Evolutionary conservation across 257 asterid species (phyloP).

Genomic region (Cynanchum wilfordii): DNA sequence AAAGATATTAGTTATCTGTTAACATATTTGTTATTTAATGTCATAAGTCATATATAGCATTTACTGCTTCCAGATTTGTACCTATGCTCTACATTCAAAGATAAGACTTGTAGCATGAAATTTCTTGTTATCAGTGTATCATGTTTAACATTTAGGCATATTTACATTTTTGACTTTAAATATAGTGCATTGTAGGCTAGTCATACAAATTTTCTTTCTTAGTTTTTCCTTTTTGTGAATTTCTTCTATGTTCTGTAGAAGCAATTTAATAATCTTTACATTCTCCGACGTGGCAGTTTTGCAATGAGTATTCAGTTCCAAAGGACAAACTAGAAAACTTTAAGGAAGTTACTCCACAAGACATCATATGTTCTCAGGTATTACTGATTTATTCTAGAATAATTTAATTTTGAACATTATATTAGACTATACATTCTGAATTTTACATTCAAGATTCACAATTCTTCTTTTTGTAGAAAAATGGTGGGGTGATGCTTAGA

Average conservation of each 20-base stretch:
- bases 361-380: conserved; percentile 91
- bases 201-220: background rate
- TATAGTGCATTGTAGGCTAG: background rate
- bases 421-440: background rate
- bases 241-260: too few relatives aligned
- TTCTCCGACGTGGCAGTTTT: conserved; percentile 43
- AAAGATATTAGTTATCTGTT: conserved; percentile 2
- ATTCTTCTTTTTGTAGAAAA: conserved; percentile 36
- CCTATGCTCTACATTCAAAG: conserved; percentile 70
- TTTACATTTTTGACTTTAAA: background rate
- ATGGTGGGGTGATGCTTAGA: conserved; percentile 40
- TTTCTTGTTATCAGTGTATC: background rate
- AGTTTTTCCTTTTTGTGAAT: background rate
- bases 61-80: background rate
- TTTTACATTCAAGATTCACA: conserved; percentile 8
- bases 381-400: background rate
- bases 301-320: conserved; percentile 92
- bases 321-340: conserved; percentile 67
- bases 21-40: conserved; percentile 7
- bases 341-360: conserved; percentile 78
- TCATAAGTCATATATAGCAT: background rate
- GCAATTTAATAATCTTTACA: conserved; percentile 4
- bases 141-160: background rate
- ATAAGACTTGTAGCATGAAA: conserved; percentile 56
- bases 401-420: conserved; percentile 2